Conservation (phyloP, 1,284 basidiomycete genomes). For the Clitocybe nebularis region DNA sequence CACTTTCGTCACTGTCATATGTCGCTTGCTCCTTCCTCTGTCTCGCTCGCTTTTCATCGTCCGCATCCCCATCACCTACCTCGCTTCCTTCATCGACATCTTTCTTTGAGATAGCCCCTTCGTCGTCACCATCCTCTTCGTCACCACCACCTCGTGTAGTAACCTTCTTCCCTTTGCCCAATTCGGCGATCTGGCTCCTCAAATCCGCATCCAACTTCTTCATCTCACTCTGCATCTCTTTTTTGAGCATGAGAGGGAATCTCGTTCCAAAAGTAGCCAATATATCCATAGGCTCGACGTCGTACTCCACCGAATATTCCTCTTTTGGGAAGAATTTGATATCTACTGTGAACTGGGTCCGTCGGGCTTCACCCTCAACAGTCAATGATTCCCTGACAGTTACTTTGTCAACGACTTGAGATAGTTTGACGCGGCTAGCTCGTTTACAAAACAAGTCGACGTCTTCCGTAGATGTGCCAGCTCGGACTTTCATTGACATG, state of each 20-base stretch:
- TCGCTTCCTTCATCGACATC: conserved; percentile 56
- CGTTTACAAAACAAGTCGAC: conserved; percentile 86
- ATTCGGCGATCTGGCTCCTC: conserved; percentile 73
- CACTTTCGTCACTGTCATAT: conserved; percentile 68
- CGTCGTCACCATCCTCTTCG: conserved; percentile 42
- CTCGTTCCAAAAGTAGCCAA: conserved; percentile 69
- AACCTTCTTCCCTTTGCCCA: conserved; percentile 75
- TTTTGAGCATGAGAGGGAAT: conserved; percentile 84
- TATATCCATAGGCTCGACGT: conserved; percentile 73
- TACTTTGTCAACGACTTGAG: conserved; percentile 87
- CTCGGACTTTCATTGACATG: conserved; percentile 85
- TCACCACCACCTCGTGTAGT: conserved; percentile 41
- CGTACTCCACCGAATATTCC: conserved; percentile 88
- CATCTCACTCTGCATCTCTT: conserved; percentile 85
- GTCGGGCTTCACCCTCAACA: conserved; percentile 64
- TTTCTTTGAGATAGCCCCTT: conserved; percentile 39
- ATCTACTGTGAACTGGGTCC: conserved; percentile 80
- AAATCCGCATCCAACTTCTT: conserved; percentile 83
- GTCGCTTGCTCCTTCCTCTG: conserved; percentile 68
- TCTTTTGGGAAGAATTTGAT: conserved; percentile 85
- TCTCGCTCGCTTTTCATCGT: conserved; percentile 65
- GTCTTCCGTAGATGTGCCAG: conserved; percentile 50
- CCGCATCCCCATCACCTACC: conserved; percentile 77
- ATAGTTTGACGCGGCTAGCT: conserved; percentile 82
- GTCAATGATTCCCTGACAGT: conserved; percentile 79